Base-by-base conservation (phyloP, 495 filamentous ascomycete species). In the Penicillium longicatenatum region DNA sequence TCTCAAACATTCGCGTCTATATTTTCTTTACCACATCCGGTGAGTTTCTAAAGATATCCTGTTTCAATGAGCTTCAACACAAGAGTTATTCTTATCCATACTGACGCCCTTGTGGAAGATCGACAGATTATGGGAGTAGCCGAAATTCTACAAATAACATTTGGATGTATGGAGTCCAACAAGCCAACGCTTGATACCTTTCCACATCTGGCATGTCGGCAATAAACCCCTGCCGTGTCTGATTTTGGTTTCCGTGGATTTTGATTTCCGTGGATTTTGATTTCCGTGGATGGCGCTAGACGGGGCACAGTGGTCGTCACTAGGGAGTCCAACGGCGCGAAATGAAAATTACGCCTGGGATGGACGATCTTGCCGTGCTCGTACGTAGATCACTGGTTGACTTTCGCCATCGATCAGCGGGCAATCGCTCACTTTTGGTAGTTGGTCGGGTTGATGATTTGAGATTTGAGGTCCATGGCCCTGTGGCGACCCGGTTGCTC, bases 1-100 rank as follows among this genome's bases (percentile, higher is more conserved):
- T 52, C 37, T 45, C 37, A 55, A 43, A 61, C 43, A 35, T 10
- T 8, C 21, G 12, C 22, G 54, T 58, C 58, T 66, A 19, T 43
- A 22, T 16, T 39, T 42, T 52, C 39, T 54, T 58, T 17, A 24
- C 50, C 50, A n/a, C 20, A 26, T 46, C 47, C 42, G 49, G 54
- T 44, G 47, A 45, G 29, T 35, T 46, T 46, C 43, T 46, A 46
- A 46, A 46, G 43, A 22, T 46, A 46, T 24, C 43, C 17, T 41
- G 30, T 62, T 49, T 55, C 57, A 52, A 29, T 4, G 22, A 35
- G 39, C 49, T 55, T 50, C 44, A 21, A 19, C 16, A 39, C 16
- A n/a, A 39, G 37, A 39, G 14, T 7, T 39, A 17, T 39, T 39
- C 16, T n/a, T 39, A 6, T 39, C 37, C 16, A 39, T 12, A 39